Evolutionary conservation across 305 asterid genomes (phyloP), one percentile per base, ranked within the genome.

Genomic region (Caryopteris hybrid): DNA sequence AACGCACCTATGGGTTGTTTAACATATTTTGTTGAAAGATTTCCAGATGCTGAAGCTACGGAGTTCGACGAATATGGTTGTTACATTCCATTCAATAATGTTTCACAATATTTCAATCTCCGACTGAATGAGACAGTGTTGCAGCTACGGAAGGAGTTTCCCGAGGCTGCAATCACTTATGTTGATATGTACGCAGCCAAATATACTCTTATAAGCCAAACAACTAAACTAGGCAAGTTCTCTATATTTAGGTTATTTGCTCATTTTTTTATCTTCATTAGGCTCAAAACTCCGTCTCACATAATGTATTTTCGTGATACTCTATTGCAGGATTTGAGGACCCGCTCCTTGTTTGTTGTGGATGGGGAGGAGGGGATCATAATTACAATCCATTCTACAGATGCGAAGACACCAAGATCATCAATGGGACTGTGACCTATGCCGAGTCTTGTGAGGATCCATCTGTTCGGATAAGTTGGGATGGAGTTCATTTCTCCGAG

Each of bases 401-500:
- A 67, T 91, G 95, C 74, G 95, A 95, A 53, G 69, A 78, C 68
- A 83, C 75, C 68, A 83, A 38, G 50, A 17, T 73, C 23, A 75
- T 87, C 41, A 83, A 84, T 4, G 96, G 96, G 23, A 77, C 68
- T 41, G 85, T 81, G 76, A 61, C 66, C 11, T 31, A 78, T 1
- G 87, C 88, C 0, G 69, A 70, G 22, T 80, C 98, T 18, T 91
- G 96, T 73, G 74, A 54, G 64, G 66, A 80, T 75, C 98, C 96
- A 17, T 71, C 85, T 0, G 64, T 45, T 59, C 72, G 79, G 50
- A 65, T 89, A 25, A 84, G 70, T 48, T 91, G 96, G 98, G 96
- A 91, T 54, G 98, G 98, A 51, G 64, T 78, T 63, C 98, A 91
- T 76, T 87, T 80, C 72, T 84, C 96, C 0, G 92, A 91, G 78